Base-by-base conservation (phyloP, 2,329 filamentous ascomycete species). In the Emmonsiellopsis sp. region DNA sequence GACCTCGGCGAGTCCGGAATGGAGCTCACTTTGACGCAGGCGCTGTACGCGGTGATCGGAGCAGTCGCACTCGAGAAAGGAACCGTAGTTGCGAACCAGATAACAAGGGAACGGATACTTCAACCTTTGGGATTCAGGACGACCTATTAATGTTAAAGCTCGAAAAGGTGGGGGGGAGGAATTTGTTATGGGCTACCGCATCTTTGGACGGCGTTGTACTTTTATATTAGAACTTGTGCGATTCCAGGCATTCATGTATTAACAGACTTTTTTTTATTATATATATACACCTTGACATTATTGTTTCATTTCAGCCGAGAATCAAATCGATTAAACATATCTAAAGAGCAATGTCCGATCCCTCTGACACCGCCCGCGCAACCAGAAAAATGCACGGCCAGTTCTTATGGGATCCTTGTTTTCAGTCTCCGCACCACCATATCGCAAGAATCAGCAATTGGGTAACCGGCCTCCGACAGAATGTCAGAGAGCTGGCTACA, bases 11-110 rank as follows among this genome's bases (percentile, higher is more conserved):
- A 75, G 14, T 95, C 89, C 0, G 93, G 93, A 60, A 70, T 86
- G 32, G 80, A 88, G 31, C 76, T 84, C 3, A 84, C 97, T 27
- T 74, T 95, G 53, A 81, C 86, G 48, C 84, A 89, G 57, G 82
- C 88, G 3, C 63, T 98, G 53, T 88, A 90, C 67, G 88, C 91
- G 45, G 86, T 98, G 53, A 74, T 97, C 44, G 93, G 93, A 21
- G 93, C 93, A 9, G 71, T 98, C 51, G 85, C 89, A n/a, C 74
- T 98, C 64, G 89, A 96, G 69, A 84, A 87, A 61, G 93, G 93
- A 46, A 87, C 86, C 39, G 83, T 85, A 44, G 80, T 87, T 53
- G 90, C 92, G 54, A 85, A 84, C 58, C 79, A 81, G 67, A 72
- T 94, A 51, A 83, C 88, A 46, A 82, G 83, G 65, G 87, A 95